Base-by-base conservation (phyloP, 108 stramenopile species). In the Conticribra weissflogii region DNA sequence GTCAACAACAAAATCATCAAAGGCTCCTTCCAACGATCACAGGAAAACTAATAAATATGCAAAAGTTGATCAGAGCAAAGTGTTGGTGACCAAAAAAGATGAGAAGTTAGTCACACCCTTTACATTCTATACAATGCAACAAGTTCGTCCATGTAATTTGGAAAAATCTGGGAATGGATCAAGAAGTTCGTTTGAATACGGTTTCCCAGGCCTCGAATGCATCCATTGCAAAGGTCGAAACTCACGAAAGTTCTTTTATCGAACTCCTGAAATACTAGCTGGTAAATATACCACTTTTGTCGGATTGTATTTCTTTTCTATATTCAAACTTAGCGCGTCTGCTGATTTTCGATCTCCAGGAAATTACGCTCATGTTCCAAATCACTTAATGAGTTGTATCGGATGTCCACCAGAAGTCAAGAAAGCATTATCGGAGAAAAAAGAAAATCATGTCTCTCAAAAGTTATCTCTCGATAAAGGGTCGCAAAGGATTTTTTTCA, bases 371-470 rank as follows among this genome's bases (percentile, higher is more conserved):
- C 82, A 83, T 49, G 75, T 83, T 23, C 82, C 82, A 0, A 76
- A 79, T 36, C 82, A 83, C 46, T 25, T 83, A 1, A 46, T 68
- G 57, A 36, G 50, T n/a, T 83, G 82, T 25, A 27, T 33, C 1
- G 15, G 27, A 19, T 49, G 46, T 46, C 81, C 81, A n/a, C 22
- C 52, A 18, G 61, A 68, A 17, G 45, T 82, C 17, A 78, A 82
- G 19, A 86, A 78, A 24, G 64, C 81, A 3, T 60, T 76, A 25
- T 75, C 85, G 14, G 81, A 88, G 66, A 81, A 84, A 76, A 89
- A 89, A 58, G 63, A 76, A 51, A 16, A 19, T 5, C 79, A 81
- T 33, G 44, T 66, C 1, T 24, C 18, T 45, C 69, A 65, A 22
- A 81, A 81, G 34, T 41, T 51, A 27, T 57, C 22, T 1, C 69